phyloP scores from a whole-genome alignment of 2,329 filamentous ascomycete species.

The Alternaria arborescens region DNA sequence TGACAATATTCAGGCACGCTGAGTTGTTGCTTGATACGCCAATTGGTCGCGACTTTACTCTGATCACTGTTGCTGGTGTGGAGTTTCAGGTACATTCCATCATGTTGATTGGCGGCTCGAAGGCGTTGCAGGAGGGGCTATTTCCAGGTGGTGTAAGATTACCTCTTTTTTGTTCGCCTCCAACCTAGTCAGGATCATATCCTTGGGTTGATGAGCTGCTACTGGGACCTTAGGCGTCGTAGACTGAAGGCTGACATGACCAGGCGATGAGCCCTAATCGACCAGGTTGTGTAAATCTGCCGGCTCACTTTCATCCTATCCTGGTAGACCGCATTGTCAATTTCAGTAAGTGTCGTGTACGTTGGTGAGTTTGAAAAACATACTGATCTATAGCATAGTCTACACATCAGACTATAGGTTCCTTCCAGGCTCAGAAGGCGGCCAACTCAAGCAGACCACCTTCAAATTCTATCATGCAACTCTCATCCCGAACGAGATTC shows the following conservation, averaged over 20 bases:
- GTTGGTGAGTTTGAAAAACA: background rate
- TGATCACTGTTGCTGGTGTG: conserved; percentile 15
- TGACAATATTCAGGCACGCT: background rate
- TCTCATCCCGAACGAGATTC: background rate
- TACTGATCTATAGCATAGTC: conserved; percentile 2
- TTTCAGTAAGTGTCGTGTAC: conserved; percentile 9
- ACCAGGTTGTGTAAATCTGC: conserved; percentile 9
- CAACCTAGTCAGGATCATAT: background rate
- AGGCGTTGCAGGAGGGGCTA: conserved; percentile 13
- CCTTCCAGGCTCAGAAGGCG: background rate
- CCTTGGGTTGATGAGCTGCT: background rate
- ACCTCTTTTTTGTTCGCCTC: background rate
- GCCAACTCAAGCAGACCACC: background rate
- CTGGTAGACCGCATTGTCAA: conserved; percentile 20
- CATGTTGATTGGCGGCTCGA: conserved; percentile 24
- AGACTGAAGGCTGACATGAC: background rate
- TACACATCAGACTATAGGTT: conserved; percentile 23
- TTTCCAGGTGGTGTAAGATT: conserved; percentile 18
- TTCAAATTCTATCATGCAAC: conserved; percentile 9
- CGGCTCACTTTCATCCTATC: conserved; percentile 15
- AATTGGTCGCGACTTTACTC: conserved; percentile 21
- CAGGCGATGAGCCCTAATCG: background rate
- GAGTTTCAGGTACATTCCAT: conserved; percentile 22
- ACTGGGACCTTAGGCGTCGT: background rate
- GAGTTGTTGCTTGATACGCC: conserved; percentile 9